Conservation (phyloP, 2,329 filamentous ascomycete species). For the Sordariomycetes sp. region DNA sequence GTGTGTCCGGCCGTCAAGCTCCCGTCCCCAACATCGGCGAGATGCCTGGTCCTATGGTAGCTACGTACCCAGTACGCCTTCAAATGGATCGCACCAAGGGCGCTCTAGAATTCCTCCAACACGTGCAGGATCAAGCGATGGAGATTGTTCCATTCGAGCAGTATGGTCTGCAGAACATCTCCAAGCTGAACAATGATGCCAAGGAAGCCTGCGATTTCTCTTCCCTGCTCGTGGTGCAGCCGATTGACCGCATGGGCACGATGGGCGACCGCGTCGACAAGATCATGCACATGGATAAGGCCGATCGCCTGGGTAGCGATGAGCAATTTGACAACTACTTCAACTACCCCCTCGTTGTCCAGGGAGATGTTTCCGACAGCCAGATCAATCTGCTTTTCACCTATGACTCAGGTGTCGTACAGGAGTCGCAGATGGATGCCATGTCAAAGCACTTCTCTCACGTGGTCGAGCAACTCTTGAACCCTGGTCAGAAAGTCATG, state of each 20-base stretch:
- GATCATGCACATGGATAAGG: not conserved
- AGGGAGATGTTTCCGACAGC: slow-evolving; percentile 1
- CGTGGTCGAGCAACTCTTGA: slow-evolving; percentile 1
- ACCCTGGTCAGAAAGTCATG: not conserved
- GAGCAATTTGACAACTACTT: slow-evolving; percentile 2
- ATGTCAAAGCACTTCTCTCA: slow-evolving; percentile 1
- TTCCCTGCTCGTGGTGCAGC: slow-evolving; percentile 9
- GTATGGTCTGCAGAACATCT: slow-evolving; percentile 11
- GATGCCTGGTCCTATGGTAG: slow-evolving; percentile 11
- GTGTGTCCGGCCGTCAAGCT: slow-evolving; percentile 11
- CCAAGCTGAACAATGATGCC: slow-evolving; percentile 5
- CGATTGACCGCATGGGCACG: not conserved
- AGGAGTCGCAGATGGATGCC: slow-evolving; percentile 1
- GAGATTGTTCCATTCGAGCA: slow-evolving; percentile 9
- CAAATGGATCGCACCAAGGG: not conserved
- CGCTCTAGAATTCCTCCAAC: slow-evolving; percentile 3
- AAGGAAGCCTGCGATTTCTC: slow-evolving; percentile 9
- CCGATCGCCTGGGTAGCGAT: not conserved
- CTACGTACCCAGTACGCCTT: slow-evolving; percentile 8
- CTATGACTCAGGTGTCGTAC: slow-evolving; percentile 3
- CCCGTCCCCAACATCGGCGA: slow-evolving; percentile 9
- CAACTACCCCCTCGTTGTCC: slow-evolving; percentile 6
- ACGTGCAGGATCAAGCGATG: slow-evolving; percentile 5
- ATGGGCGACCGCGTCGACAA: not conserved
- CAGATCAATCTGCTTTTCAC: slow-evolving; percentile 4